These are phyloP conservation scores for Suillus fuscotomentosus DNA, from an alignment of 768 basidiomycete genomes.

Conservation along the genomic window DNA sequence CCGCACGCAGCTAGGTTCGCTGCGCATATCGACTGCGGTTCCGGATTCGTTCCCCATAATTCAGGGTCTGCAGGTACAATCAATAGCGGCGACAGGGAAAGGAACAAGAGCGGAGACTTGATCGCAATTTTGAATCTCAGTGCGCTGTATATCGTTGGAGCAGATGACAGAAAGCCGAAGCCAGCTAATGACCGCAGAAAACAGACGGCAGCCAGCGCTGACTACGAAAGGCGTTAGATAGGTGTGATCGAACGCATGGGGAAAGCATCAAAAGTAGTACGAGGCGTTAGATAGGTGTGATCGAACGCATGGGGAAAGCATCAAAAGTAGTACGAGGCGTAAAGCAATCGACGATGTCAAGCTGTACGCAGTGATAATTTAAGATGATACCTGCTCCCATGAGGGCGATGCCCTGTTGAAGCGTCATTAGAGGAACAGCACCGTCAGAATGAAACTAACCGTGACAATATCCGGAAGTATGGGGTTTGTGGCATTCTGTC, in stretches of 20 bases:
- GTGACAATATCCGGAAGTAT: conserved; percentile 49
- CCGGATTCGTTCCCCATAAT: conserved; percentile 48
- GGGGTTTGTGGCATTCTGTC: conserved; percentile 49
- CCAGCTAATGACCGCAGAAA: conserved; percentile 65
- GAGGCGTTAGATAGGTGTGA: background rate
- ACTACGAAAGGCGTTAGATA: conserved; percentile 9
- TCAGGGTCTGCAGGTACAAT: conserved; percentile 35
- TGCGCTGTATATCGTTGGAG: conserved; percentile 60
- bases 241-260: background rate
- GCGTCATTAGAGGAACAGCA: background rate
- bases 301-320: conserved; percentile 21
- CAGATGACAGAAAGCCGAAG: conserved; percentile 79
- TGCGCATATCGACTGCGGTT: conserved; percentile 43
- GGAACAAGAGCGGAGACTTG: conserved; percentile 3
- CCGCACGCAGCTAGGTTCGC: background rate
- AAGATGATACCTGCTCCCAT: conserved; percentile 60
- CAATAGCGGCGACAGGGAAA: background rate
- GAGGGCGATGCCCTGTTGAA: conserved; percentile 50
- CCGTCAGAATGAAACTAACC: conserved; percentile 34
- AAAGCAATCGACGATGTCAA: conserved; percentile 68
- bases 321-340: conserved; percentile 66
- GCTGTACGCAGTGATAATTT: conserved; percentile 60
- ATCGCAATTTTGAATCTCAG: conserved; percentile 23
- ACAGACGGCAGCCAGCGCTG: conserved; percentile 64
- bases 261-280: conserved; percentile 60